Evolutionary conservation across 306 rosid genomes (phyloP).

Genomic region (Astragalus glycyphyllos): DNA sequence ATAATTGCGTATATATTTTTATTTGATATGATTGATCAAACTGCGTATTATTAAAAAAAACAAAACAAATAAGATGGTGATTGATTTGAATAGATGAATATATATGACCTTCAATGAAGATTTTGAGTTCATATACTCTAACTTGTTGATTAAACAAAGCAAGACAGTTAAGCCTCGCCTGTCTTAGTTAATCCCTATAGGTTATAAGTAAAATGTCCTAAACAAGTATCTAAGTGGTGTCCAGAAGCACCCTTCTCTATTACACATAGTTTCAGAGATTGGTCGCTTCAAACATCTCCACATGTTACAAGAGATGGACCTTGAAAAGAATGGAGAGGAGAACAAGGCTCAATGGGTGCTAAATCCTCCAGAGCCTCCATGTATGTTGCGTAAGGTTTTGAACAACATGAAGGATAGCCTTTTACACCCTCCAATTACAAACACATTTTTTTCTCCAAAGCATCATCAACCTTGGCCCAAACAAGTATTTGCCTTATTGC

Average conservation of each 20-base stretch:
- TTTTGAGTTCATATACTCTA: constrained; percentile 25
- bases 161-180: background rate
- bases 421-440: constrained; percentile 23
- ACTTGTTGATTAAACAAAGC: constrained; percentile 15
- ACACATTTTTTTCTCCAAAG: constrained; percentile 39
- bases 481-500: constrained; percentile 31
- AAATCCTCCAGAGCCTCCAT: constrained; percentile 68
- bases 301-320: constrained; percentile 34
- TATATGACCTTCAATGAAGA: constrained; percentile 15
- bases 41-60: too few species aligned
- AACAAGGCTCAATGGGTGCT: constrained; percentile 59
- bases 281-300: too few species aligned
- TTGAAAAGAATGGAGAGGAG: constrained; percentile 43
- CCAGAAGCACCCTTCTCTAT: too few species aligned
- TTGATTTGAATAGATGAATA: background rate
- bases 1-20: too few species aligned
- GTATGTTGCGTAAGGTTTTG: constrained; percentile 45
- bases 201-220: background rate
- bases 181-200: too few species aligned
- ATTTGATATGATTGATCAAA: too few species aligned
- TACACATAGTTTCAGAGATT: too few species aligned
- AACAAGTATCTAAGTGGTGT: background rate
- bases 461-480: constrained; percentile 45
- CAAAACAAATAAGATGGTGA: background rate
- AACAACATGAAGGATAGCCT: constrained; percentile 39